Evolutionary conservation across 805 yeast species (phyloP), one percentile per base, ranked within the genome.

Genomic region (Wickerhamiella siamensis): DNA sequence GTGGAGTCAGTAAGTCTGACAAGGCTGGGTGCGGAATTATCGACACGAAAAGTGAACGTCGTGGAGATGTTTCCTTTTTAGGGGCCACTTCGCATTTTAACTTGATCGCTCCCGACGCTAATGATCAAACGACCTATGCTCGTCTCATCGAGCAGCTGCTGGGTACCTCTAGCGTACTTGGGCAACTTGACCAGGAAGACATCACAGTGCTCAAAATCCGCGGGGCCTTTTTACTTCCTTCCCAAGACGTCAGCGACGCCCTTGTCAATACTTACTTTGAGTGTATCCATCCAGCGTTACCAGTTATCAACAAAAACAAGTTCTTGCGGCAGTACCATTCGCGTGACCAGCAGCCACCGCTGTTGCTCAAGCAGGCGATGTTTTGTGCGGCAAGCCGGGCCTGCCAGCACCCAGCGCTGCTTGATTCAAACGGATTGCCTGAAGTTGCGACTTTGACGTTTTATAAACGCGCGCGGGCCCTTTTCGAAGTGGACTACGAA

Each of bases 171-270:
- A 19, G n/a, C 12, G 33, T 17, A 19, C 16, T 20, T 26, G 18
- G 20, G 35, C 43, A 43, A n/a, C 38, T 43, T 12, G 20, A 34
- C 29, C 35, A 38, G 3, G 79, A 72, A 20, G 87, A 81, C 48
- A 64, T 79, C 52, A 78, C 77, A 53, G 69, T 77, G 34, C 62
- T 82, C 46, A 70, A 74, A 50, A 51, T 75, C 43, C 64, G 76
- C 43, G 88, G 87, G 4, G 83, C 87, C 5, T 82, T 82, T 52
- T 60, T 72, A 39, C 58, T 83, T 17, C 94, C 94, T 1, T 67
- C 71, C 3, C 59, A 67, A 33, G 74, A 70, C 10, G 62, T 79
- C 14, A 70, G 77, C 43, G 71, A 70, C 48, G 80, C 74, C 49
- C 64, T 79, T 43, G 69, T 83, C 29, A 67, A 75, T 36, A 58